phyloP scores from a whole-genome alignment of 2,329 filamentous ascomycete species.

The Fusarium sp. region DNA sequence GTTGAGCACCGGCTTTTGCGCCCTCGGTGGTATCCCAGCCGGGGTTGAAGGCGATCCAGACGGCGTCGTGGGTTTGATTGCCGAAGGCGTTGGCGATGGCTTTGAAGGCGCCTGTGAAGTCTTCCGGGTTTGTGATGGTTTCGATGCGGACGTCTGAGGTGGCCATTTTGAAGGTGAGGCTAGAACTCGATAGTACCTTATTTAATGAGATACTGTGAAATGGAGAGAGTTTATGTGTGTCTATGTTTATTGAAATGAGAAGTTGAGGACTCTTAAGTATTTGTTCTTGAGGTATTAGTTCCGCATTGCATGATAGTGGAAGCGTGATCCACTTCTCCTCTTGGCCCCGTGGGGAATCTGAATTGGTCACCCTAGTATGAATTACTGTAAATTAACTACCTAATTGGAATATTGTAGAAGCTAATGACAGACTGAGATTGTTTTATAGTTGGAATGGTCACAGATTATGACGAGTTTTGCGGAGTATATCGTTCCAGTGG shows the following conservation, averaged over 20 bases:
- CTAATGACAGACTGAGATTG: background rate
- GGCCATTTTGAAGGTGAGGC: background rate
- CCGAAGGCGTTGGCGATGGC: constrained; percentile 59
- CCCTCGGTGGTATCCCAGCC: constrained; percentile 66
- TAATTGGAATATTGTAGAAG: background rate
- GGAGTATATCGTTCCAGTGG: too few species aligned
- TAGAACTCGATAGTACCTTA: rapidly evolving
- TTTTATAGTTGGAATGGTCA: background rate
- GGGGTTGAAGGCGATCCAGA: constrained; percentile 66
- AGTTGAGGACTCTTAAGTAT: background rate
- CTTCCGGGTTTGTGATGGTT: constrained; percentile 45
- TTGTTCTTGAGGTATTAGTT: constrained; percentile 27
- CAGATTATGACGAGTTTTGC: too few species aligned
- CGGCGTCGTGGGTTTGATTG: constrained; percentile 61
- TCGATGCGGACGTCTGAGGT: constrained; percentile 43
- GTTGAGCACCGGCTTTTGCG: constrained; percentile 51
- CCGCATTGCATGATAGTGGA: constrained; percentile 27
- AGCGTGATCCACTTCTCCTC: constrained; percentile 24
- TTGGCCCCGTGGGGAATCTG: constrained; percentile 6
- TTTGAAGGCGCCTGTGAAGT: constrained; percentile 47
- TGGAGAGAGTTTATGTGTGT: rapidly evolving
- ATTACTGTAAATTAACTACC: too few species aligned
- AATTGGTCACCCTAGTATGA: background rate
- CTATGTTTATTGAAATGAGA: background rate
- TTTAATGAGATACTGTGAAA: constrained; percentile 4